Evolutionary conservation across 495 filamentous ascomycete species (phyloP), one percentile per base, ranked within the genome.

Genomic region (Penicillium lagena): DNA sequence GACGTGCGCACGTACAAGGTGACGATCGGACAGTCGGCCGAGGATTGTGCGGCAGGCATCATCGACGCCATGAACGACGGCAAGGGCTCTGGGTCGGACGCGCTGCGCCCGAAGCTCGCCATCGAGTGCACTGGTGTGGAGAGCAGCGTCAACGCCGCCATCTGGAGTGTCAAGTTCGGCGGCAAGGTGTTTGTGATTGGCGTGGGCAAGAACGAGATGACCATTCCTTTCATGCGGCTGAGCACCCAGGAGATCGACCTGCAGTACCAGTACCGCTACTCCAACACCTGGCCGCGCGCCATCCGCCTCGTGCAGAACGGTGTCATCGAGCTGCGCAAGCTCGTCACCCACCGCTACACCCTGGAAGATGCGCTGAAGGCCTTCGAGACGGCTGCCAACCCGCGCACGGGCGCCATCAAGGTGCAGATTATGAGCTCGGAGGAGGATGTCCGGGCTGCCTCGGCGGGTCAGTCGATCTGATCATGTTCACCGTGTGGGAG

Each of bases 61-160:
- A 76, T 89, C 30, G 65, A 71, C 50, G 62, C 54, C 9, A 43
- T 76, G 46, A 74, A 71, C 39, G 67, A 72, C 32, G 66, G 65
- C 31, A 39, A 66, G 34, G 63, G 61, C 14, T 56, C 60, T 41
- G 66, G 75, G 17, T 80, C 86, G 29, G 83, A 83, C 11, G 82
- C 83, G 13, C 72, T 88, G 54, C 81, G 90, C 62, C 87, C 88
- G 0, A 79, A 83, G 22, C 63, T 94, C 29, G 84, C 79, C 14
- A 61, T 96, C 58, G 90, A 96, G 68, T 96, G 90, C 68, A 95
- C 90, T 0, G 90, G 90, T 17, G 88, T 93, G n/a, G 89, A 95
- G 71, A 87, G 82, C 67, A 86, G 81, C 60, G 82, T 96, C 56
- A 78, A 79, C 14, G 78, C 87, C 30, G 87, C 89, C 36, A 90